Conservation (phyloP, 768 basidiomycete genomes). For the Suillus brevipes region DNA sequence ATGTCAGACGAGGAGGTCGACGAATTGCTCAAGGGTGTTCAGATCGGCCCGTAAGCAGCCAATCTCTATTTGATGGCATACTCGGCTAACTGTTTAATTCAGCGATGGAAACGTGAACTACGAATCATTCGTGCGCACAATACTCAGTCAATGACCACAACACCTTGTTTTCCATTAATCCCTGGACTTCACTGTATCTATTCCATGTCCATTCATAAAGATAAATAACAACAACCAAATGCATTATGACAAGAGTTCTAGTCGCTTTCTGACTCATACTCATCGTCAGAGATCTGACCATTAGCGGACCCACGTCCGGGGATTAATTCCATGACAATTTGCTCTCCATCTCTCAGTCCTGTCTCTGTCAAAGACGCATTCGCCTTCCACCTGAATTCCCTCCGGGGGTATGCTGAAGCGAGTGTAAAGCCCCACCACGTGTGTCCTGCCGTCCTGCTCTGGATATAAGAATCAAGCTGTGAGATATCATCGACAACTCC, state of each 20-base stretch:
- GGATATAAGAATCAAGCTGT: slow-evolving; percentile 38
- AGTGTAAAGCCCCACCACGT: slow-evolving; percentile 78
- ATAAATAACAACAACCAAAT: slow-evolving; percentile 3
- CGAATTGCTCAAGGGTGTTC: slow-evolving; percentile 94
- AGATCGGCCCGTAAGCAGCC: slow-evolving; percentile 72
- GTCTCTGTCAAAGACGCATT: slow-evolving; percentile 43
- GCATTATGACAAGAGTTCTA: slow-evolving; percentile 9
- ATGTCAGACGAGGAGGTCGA: slow-evolving; percentile 98
- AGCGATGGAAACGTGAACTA: slow-evolving; percentile 98
- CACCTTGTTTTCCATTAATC: neutral
- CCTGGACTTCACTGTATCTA: neutral
- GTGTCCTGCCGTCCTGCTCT: slow-evolving; percentile 27
- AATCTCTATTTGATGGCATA: neutral
- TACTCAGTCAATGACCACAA: slow-evolving; percentile 72
- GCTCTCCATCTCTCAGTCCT: slow-evolving; percentile 56
- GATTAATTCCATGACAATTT: slow-evolving; percentile 61
- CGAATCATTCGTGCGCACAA: slow-evolving; percentile 93
- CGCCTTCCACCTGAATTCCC: slow-evolving; percentile 54
- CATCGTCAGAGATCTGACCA: slow-evolving; percentile 47
- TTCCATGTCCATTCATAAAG: neutral
- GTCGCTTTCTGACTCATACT: slow-evolving; percentile 55
- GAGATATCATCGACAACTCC: slow-evolving; percentile 34
- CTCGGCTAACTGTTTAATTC: slow-evolving; percentile 8
- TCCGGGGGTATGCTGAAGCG: slow-evolving; percentile 66
- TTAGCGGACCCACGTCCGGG: slow-evolving; percentile 11